phyloP scores from a whole-genome alignment of 176 grass and related monocot species.

The Zea luxurians region DNA sequence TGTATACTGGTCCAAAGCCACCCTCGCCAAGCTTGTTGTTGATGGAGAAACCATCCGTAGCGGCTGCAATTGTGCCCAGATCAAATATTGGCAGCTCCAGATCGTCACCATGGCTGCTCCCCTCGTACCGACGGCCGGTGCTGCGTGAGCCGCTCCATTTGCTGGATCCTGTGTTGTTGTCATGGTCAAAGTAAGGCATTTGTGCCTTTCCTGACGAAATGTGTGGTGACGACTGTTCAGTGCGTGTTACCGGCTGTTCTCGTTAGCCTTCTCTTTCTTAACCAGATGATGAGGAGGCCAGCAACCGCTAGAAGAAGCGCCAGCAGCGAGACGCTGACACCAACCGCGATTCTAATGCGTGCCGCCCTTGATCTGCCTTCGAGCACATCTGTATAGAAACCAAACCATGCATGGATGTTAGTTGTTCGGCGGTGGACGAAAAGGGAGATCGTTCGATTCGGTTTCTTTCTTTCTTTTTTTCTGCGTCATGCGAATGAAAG shows the following conservation, averaged over 20 bases:
- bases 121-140: conserved; percentile 25
- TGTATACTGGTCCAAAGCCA: conserved; percentile 72
- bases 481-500: not conserved
- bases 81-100: conserved; percentile 60
- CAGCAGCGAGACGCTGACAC: conserved; percentile 12
- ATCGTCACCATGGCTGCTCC: conserved; percentile 41
- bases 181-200: conserved; percentile 2
- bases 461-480: not conserved
- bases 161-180: conserved; percentile 31
- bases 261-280: conserved; percentile 33
- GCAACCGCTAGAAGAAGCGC: conserved; percentile 34
- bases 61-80: conserved; percentile 44
- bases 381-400: not conserved
- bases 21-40: conserved; percentile 64
- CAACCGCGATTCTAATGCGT: not conserved
- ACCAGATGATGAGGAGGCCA: conserved; percentile 40
- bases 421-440: not conserved
- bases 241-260: conserved; percentile 37
- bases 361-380: conserved; percentile 35
- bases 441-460: not conserved
- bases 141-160: conserved; percentile 45
- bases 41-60: conserved; percentile 64
- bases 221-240: not conserved
- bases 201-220: not conserved
- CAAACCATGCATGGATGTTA: not conserved